Evolutionary conservation across 78 protist genomes (phyloP), one percentile per base, ranked within the genome.

Genomic region (Fonticula alba): DNA sequence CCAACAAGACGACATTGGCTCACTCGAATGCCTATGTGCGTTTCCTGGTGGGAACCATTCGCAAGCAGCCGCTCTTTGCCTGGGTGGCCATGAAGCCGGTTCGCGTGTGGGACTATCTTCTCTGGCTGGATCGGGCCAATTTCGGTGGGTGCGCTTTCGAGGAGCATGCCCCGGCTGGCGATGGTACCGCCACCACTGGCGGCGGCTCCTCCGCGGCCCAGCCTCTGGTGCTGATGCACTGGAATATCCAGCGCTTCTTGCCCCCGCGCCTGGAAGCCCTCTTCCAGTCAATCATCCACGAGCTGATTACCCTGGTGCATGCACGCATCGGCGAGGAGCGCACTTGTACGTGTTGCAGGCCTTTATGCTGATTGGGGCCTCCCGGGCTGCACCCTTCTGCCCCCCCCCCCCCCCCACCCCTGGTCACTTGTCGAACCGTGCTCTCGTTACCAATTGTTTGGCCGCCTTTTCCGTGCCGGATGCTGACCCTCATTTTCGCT

Each of bases 91-190:
- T 38, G 43, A 3, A 7, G 43, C 43, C 17, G 43, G 17, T 38
- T 3, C 43, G 43, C 7, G 59, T 10, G 41, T 85, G 83, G 82
- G 35, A 71, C 26, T 58, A 69, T 51, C 67, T 85, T 29, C 32
- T 86, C 29, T 86, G 75, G 76, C 58, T 77, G 73, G 83, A 80
- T 60, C 47, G 13, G 3, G 62, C 75, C 54, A 85, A 85, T 69
- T 79, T 69, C 58, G 76, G 74, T 29, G 86, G 87, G 50, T 3
- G 73, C 24, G 3, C 0, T 10, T 3, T 7, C 43, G 43, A 1
- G 33, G 56, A 54, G 29, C n/a, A n/a, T n/a, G n/a, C n/a, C n/a
- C n/a, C n/a, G n/a, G n/a, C n/a, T n/a, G 59, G 19, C 37, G 59
- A 54, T 22, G 59, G n/a, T 22, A 38, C 9, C 59, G 59, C 9